Percentiles rank a stretch among this genome's conserved stretches.
Conservation (phyloP, 805 yeast species). For the Hanseniaspora clermontiae region DNA sequence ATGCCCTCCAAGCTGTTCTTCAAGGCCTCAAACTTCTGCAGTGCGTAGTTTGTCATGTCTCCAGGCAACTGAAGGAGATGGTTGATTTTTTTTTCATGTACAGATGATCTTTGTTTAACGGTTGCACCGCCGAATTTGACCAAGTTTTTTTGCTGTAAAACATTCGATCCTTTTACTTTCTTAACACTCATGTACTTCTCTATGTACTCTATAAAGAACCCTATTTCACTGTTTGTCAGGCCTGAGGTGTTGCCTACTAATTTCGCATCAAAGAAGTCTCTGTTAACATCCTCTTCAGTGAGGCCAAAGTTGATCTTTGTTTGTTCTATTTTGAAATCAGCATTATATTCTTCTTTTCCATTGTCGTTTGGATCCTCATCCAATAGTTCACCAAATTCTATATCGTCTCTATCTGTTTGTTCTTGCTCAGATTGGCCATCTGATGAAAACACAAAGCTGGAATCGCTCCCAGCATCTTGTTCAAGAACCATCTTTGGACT, state of each 20-base stretch:
- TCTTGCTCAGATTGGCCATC: not conserved
- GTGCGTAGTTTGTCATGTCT: not conserved
- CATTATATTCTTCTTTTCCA: not conserved
- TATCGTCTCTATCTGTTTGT: not conserved
- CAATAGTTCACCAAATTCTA: not conserved
- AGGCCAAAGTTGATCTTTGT: not conserved
- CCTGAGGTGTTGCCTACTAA: not conserved
- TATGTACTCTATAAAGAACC: not conserved
- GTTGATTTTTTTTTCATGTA: not conserved
- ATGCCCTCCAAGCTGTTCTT: not conserved
- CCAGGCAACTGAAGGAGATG: not conserved
- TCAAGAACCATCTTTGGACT: not conserved
- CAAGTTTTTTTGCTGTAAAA: not conserved
- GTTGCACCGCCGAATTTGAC: not conserved
- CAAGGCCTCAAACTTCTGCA: not conserved
- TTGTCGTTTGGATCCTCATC: too few relatives aligned
- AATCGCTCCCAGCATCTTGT: not conserved
- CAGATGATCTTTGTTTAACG: not conserved
- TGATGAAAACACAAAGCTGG: not conserved
- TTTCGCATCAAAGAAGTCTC: conserved; percentile 7
- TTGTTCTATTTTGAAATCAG: not conserved
- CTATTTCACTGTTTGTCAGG: not conserved
- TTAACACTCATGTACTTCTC: not conserved
- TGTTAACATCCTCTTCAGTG: conserved; percentile 1
- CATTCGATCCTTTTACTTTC: not conserved